These are phyloP conservation scores for Hibiscus syriacus DNA, from an alignment of 345 rosid genomes.

Conservation along the genomic window DNA sequence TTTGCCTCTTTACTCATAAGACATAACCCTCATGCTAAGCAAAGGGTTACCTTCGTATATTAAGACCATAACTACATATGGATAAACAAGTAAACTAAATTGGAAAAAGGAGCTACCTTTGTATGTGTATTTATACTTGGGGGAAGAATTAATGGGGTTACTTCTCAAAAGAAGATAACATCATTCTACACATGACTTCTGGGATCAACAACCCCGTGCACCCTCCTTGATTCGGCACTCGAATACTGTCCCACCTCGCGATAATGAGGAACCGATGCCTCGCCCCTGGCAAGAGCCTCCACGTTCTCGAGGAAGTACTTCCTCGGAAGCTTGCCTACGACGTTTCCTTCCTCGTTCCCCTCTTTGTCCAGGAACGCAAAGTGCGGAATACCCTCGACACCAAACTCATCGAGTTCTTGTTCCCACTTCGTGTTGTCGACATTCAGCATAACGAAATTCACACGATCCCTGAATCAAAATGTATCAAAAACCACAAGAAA, in stretches of 20 bases:
- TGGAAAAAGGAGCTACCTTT: background rate
- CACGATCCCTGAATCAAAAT: conserved; percentile 51
- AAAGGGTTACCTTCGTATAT: background rate
- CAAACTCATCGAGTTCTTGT: conserved; percentile 92
- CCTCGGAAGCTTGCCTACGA: conserved; percentile 83
- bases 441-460: conserved; percentile 90
- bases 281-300: conserved; percentile 69
- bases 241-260: conserved; percentile 79
- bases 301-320: conserved; percentile 73
- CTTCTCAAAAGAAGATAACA: background rate
- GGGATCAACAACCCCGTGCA: conserved; percentile 71
- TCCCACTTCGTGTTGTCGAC: conserved; percentile 97
- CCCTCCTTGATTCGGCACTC: conserved; percentile 60
- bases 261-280: conserved; percentile 69
- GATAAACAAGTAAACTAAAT: background rate
- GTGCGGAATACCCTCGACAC: conserved; percentile 94
- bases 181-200: conserved; percentile 72
- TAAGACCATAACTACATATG: background rate
- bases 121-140: background rate
- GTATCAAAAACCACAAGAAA: background rate
- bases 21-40: too few species aligned
- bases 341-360: conserved; percentile 92
- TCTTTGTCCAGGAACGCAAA: conserved; percentile 72
- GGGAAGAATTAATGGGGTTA: background rate
- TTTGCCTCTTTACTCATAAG: too few species aligned